A percentile compares a stretch with the other conserved stretches of the same genome.
Evolutionary conservation across 768 basidiomycete genomes (phyloP).

Genomic region (Coprinopsis strossmayeri): DNA sequence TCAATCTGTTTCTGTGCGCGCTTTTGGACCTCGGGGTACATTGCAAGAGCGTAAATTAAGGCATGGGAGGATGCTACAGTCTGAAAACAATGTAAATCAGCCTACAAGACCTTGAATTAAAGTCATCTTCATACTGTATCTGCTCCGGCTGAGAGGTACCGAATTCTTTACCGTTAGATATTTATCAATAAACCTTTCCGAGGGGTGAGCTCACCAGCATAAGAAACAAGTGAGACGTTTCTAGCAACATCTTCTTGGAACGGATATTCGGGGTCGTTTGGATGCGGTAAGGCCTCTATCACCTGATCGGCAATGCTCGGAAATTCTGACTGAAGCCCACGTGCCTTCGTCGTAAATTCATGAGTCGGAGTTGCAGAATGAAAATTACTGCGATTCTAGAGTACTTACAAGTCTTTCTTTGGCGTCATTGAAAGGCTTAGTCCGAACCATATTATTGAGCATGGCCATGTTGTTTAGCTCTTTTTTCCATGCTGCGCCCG

Average conservation of each 20-base stretch:
- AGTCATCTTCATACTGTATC: neutral
- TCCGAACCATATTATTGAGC: neutral
- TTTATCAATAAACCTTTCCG: too few species aligned
- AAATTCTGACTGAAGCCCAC: too few species aligned
- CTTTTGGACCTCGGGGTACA: conserved; percentile 14
- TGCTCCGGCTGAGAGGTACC: neutral
- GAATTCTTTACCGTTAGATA: too few species aligned
- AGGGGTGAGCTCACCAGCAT: too few species aligned
- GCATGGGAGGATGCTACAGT: conserved; percentile 2
- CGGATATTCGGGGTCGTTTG: conserved; percentile 2
- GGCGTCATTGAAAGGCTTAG: neutral
- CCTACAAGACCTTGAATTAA: neutral
- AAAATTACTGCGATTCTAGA: neutral
- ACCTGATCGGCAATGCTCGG: conserved; percentile 1
- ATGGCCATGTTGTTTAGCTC: neutral
- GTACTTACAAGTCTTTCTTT: too few species aligned
- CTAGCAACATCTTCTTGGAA: conserved; percentile 12
- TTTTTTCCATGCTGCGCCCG: conserved; percentile 6
- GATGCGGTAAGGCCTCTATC: conserved; percentile 11
- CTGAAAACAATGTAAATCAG: neutral
- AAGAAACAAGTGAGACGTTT: neutral
- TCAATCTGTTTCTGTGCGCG: conserved; percentile 21
- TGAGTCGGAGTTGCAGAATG: neutral
- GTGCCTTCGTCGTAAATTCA: neutral
- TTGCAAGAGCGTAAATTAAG: conserved; percentile 14